Percentiles rank a stretch among this genome's conserved stretches.
phyloP scores from a whole-genome alignment of 2,329 filamentous ascomycete genomes.

The Didymella lethalis region DNA sequence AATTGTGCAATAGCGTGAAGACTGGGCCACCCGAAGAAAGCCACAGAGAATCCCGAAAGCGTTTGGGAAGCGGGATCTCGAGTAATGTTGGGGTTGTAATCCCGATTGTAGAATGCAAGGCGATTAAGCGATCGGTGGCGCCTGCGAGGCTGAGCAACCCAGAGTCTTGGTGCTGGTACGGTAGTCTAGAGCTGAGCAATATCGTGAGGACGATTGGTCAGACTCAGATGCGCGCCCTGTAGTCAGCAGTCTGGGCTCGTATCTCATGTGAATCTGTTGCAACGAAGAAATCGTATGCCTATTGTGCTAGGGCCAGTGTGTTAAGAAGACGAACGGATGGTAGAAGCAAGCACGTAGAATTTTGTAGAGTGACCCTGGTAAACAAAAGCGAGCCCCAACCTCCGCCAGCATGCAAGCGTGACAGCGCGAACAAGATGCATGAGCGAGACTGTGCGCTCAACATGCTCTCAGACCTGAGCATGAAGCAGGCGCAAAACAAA shows the following conservation, averaged over 20 bases:
- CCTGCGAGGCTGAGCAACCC: slow-evolving; percentile 5
- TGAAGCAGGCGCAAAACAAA: too few relatives aligned
- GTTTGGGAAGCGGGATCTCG: background rate
- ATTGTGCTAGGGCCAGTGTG: background rate
- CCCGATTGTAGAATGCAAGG: background rate
- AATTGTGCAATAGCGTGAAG: background rate
- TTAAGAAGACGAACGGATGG: too few relatives aligned
- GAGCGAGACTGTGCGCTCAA: too few relatives aligned
- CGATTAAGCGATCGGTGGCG: slow-evolving; percentile 4
- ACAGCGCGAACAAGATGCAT: too few relatives aligned
- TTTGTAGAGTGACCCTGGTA: too few relatives aligned
- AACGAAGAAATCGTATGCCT: background rate
- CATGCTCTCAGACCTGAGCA: too few relatives aligned
- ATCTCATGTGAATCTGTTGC: background rate
- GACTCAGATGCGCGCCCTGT: background rate
- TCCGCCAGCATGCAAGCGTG: too few relatives aligned
- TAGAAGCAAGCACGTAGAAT: too few relatives aligned
- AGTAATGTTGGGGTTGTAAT: background rate
- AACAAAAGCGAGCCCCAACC: too few relatives aligned
- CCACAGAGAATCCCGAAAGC: background rate
- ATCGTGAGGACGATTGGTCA: slow-evolving; percentile 3
- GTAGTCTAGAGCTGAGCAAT: slow-evolving; percentile 10
- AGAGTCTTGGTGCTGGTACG: background rate
- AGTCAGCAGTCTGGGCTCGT: background rate
- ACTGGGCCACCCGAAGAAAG: background rate